Evolutionary conservation across 805 yeast genomes (phyloP), one percentile per base, ranked within the genome.

Genomic region (Wickerhamiella dianesei): DNA sequence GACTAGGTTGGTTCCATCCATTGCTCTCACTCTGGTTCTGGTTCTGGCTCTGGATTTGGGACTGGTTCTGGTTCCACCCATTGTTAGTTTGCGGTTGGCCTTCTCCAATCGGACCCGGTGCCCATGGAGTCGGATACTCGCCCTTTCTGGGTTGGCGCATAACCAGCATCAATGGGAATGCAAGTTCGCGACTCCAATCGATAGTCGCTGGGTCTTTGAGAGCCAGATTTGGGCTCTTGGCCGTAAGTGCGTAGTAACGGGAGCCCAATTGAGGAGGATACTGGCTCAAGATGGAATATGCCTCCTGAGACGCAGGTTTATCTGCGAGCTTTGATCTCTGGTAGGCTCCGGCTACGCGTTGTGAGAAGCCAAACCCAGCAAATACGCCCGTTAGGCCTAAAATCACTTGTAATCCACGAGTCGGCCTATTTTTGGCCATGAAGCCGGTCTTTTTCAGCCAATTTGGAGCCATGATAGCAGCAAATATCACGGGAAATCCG

Each of bases 261-360:
- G 51, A 17, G 16, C 59, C 59, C 14, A 56, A 40, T 14, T 56
- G 59, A 2, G 60, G 52, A 3, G 57, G 58, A 25, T 48, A 48
- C 35, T n/a, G 42, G 21, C 51, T 49, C 37, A 56, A 44, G 16
- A 41, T 35, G 14, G 18, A 17, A 47, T 55, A 56, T 13, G 53
- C 53, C 13, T 42, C 35, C 13, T 19, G 37, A 2, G 48, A 51
- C 4, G 51, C 36, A 17, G 37, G 41, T 8, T 22, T 35, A 21
- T 43, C 40, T 13, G 35, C 35, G 39, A 53, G 47, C 19, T 18
- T 29, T 20, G n/a, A 21, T 12, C 41, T 12, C 3, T 53, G 56
- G 13, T 44, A 21, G 18, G 25, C 35, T 12, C 47, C 21, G 37
- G 53, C 54, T 6, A 53, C 37, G 22, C 40, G 47, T 3, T 41